Evolutionary conservation across 2,329 filamentous ascomycete species (phyloP).

Genomic region (Boeremia exigua): DNA sequence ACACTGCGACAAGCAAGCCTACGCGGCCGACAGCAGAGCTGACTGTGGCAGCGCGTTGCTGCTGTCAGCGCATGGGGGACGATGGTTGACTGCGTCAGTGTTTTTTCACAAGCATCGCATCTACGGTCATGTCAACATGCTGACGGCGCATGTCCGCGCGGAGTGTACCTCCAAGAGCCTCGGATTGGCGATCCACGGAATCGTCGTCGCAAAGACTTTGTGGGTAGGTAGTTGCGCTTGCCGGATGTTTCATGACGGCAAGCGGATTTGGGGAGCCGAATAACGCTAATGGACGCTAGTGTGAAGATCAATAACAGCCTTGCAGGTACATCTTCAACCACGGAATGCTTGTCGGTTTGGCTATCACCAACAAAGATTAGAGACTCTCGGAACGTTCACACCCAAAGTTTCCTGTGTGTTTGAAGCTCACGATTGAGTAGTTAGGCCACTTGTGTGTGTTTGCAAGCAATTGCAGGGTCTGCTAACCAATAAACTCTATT

Average conservation of each 20-base stretch:
- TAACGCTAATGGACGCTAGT: constrained; percentile 12
- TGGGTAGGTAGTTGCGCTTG: constrained; percentile 14
- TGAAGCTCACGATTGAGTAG: constrained; percentile 1
- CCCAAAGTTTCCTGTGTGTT: background rate
- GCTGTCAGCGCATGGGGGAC: background rate
- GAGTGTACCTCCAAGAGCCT: background rate
- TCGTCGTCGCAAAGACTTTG: constrained; percentile 8
- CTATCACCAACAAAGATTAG: background rate
- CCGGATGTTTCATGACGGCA: constrained; percentile 14
- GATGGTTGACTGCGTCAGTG: constrained; percentile 7
- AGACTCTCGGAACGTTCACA: background rate
- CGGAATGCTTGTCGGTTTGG: background rate
- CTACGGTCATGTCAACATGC: constrained; percentile 3
- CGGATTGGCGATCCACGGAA: constrained; percentile 4
- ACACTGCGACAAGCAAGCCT: constrained; percentile 7
- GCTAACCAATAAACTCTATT: constrained; percentile 6
- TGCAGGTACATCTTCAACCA: background rate
- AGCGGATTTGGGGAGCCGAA: constrained; percentile 18
- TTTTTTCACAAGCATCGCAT: background rate
- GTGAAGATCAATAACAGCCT: constrained; percentile 1
- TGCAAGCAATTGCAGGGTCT: background rate
- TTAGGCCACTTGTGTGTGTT: background rate
- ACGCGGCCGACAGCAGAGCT: constrained; percentile 3
- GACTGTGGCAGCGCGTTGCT: constrained; percentile 9
- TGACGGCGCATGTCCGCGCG: constrained; percentile 5